phyloP scores from a whole-genome alignment of 2,329 filamentous ascomycete species.

The Cordyceps tenuipes region DNA sequence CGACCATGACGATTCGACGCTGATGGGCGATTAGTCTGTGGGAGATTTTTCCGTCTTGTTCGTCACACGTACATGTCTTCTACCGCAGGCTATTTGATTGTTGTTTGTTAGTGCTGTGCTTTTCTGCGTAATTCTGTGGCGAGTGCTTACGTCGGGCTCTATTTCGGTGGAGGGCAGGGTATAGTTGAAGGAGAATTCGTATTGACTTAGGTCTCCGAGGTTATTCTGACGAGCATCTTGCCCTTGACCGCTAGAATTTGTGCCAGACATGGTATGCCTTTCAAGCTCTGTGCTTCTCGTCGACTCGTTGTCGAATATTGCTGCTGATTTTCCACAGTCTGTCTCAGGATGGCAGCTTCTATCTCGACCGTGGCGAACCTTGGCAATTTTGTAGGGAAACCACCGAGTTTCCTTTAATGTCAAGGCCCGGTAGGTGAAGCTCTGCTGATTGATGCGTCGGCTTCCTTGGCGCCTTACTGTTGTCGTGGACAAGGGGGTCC shows the following conservation, averaged over 20 bases:
- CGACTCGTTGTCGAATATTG: not conserved
- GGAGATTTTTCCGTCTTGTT: not conserved
- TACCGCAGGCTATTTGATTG: constrained; percentile 1
- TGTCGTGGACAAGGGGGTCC: not conserved
- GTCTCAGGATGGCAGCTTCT: not conserved
- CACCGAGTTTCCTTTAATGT: no score
- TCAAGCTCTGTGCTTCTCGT: not conserved
- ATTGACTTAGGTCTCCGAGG: not conserved
- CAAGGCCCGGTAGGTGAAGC: not conserved
- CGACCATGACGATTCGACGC: constrained; percentile 25
- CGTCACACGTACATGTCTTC: constrained; percentile 9
- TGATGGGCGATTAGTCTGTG: constrained; percentile 4
- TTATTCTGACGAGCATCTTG: not conserved
- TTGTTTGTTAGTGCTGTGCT: not conserved
- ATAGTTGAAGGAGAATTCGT: constrained; percentile 10
- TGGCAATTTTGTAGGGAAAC: not conserved
- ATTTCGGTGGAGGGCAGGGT: constrained; percentile 1
- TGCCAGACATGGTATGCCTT: not conserved
- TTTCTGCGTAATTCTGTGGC: no score
- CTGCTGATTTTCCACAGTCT: not conserved
- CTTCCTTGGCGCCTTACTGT: no score
- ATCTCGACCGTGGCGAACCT: not conserved
- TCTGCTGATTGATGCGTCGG: not conserved
- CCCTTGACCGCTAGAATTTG: not conserved
- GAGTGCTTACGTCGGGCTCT: constrained; percentile 9